Conservation (phyloP, 306 rosid genomes). For the Lagenaria siceraria region DNA sequence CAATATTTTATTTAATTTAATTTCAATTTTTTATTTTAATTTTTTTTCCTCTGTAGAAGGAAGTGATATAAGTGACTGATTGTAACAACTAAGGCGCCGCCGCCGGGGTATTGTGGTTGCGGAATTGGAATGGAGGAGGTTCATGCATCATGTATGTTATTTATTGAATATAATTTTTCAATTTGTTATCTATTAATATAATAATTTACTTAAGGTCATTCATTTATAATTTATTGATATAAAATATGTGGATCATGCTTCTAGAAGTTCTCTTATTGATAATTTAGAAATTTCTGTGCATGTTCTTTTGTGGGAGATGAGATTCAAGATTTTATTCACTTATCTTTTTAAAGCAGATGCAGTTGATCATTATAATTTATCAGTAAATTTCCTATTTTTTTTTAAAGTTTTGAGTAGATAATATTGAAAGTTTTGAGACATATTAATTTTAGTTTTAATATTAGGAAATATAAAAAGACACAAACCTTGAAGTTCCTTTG, state of each 20-base stretch:
- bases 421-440: too few relatives aligned
- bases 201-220: background rate
- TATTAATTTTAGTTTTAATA: too few relatives aligned
- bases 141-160: background rate
- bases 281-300: background rate
- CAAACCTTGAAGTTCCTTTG: too few relatives aligned
- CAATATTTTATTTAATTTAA: too few relatives aligned
- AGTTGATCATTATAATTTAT: background rate
- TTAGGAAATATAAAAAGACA: too few relatives aligned
- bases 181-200: too few relatives aligned
- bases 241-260: background rate
- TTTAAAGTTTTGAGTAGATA: too few relatives aligned
- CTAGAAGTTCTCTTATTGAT: background rate
- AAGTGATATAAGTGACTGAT: too few relatives aligned
- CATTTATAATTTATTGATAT: background rate
- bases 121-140: background rate
- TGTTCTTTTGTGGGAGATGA: background rate
- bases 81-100: background rate
- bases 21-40: too few relatives aligned
- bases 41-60: too few relatives aligned
- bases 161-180: background rate
- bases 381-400: too few relatives aligned
- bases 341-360: too few relatives aligned
- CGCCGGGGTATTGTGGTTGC: background rate
- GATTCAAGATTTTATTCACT: background rate